Conservation (phyloP, 2,329 filamentous ascomycete species). For the Pseudocercospora vitis region DNA sequence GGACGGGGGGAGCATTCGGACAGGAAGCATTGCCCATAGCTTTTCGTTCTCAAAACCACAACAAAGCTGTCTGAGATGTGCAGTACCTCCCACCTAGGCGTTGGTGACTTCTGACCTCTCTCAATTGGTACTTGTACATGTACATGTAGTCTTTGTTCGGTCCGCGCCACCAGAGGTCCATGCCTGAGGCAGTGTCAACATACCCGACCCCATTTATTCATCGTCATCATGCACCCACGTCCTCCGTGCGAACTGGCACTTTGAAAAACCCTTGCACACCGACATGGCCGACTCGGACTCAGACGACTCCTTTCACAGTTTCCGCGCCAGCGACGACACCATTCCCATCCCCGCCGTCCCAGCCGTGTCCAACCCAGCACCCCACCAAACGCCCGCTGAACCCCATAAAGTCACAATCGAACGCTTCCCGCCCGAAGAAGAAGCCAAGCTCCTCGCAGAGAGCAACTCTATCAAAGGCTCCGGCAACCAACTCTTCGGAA, state of each 20-base stretch:
- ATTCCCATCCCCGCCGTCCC: conserved; percentile 6
- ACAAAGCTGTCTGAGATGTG: too few species aligned
- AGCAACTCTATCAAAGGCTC: conserved; percentile 71
- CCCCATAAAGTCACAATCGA: conserved; percentile 20
- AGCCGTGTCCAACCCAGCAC: too few species aligned
- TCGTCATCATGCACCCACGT: neutral
- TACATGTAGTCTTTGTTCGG: too few species aligned
- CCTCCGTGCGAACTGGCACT: neutral
- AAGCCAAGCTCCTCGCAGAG: conserved; percentile 63
- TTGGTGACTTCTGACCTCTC: too few species aligned
- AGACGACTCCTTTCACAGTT: conserved; percentile 37
- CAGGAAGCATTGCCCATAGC: too few species aligned
- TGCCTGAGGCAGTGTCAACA: too few species aligned
- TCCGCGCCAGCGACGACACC: conserved; percentile 29
- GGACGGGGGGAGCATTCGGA: too few species aligned
- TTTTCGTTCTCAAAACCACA: too few species aligned
- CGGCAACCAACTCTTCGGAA: conserved; percentile 77
- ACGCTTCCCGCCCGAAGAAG: conserved; percentile 46
- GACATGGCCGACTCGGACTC: conserved; percentile 29
- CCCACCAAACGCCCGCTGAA: conserved; percentile 16
- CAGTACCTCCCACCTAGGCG: too few species aligned
- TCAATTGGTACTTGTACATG: too few species aligned
- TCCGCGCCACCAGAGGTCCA: too few species aligned
- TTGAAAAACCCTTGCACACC: neutral
- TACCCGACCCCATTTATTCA: too few species aligned